Evolutionary conservation across 768 basidiomycete species (phyloP), one percentile per base, ranked within the genome.

Genomic region (Lyophyllum decastes): DNA sequence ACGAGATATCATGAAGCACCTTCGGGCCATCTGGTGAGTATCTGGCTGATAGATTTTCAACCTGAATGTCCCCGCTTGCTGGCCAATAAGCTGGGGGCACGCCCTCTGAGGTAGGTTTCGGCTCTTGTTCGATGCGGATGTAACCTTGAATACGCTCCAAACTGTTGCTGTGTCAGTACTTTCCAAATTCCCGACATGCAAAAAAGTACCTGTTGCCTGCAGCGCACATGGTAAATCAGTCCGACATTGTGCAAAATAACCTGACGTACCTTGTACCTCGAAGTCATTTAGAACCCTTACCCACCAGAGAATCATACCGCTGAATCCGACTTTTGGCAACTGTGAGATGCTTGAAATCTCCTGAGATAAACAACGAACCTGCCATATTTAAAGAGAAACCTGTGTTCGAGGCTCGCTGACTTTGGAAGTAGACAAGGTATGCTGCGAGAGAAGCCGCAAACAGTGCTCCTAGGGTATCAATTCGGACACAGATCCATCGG

Each of bases 101-200:
- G 41, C 81, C 79, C 10, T 65, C 55, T n/a, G 68, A 56, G 0
- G 73, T 73, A 2, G 76, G 56, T 54, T 72, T 68, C 4, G 77
- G 76, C 65, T 88, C 86, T 50, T 84, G 82, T 35, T 87, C 85
- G 54, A 86, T 84, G 33, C 73, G 64, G n/a, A 87, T 66, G 64
- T 84, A 88, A 1, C 69, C 87, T 54, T 88, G 81, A 0, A 94
- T 86, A 57, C 93, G 87, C 66, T 95, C 92, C 26, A 79, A 65
- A 61, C 80, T 79, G 40, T n/a, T 21, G 2, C 44, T 16, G 43
- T 4, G 27, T 64, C 9, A 64, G 26, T 12, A 48, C 10, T 53
- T 0, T 41, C 34, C 7, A 54, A 45, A 22, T 21, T 34, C 38
- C 17, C 4, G 34, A 30, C 22, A 25, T n/a, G 35, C 6, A 43